Evolutionary conservation across 2,329 filamentous ascomycete genomes (phyloP).

Genomic region (Colletotrichum godetiae): DNA sequence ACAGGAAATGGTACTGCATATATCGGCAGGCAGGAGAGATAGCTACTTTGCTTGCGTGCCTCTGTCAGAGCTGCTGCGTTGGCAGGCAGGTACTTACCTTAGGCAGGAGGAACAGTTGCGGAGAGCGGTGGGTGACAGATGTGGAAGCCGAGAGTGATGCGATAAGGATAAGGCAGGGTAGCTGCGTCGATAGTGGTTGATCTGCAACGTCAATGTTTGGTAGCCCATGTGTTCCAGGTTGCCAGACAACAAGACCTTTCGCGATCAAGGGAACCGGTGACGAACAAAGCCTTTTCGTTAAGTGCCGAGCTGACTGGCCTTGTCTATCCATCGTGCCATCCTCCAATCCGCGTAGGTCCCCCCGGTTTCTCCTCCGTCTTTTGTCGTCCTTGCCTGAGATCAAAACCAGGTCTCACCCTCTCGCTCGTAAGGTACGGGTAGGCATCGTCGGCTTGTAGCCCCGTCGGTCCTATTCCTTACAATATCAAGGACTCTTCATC

Average conservation of each 20-base stretch:
- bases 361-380: not conserved
- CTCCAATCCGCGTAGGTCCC: not conserved
- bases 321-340: not conserved
- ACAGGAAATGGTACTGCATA: not conserved
- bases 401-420: not conserved
- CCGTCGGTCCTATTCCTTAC: slow-evolving; percentile 1
- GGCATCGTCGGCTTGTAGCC: not conserved
- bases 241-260: not conserved
- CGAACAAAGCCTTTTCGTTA: slow-evolving; percentile 11
- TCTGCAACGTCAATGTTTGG: slow-evolving; percentile 12
- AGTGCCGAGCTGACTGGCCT: slow-evolving; percentile 26
- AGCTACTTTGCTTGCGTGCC: not conserved
- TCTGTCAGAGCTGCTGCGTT: not conserved
- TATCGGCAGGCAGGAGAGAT: not conserved
- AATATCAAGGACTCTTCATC: slow-evolving; percentile 5
- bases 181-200: not conserved
- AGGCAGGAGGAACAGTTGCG: not conserved
- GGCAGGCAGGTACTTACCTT: not conserved
- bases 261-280: not conserved
- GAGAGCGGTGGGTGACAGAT: not conserved
- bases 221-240: not conserved
- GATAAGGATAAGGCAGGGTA: slow-evolving; percentile 24
- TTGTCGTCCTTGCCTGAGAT: not conserved
- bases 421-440: not conserved
- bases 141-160: slow-evolving; percentile 1